Evolutionary conservation across 352 stramenopile genomes (phyloP).

Genomic region (Halophytophthora batemanensis): DNA sequence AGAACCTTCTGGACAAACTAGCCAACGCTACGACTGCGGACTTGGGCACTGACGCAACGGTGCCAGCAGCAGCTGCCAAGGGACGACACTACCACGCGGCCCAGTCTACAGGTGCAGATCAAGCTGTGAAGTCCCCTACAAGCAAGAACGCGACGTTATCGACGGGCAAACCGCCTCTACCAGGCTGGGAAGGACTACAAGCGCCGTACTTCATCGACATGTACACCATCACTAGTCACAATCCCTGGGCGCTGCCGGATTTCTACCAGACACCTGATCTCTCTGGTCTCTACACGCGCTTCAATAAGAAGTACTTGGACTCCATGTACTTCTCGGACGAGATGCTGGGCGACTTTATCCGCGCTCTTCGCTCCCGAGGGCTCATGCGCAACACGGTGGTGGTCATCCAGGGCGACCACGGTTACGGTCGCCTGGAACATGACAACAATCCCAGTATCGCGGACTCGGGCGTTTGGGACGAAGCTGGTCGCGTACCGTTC

Average conservation of each 20-base stretch:
- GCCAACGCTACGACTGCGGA: no score
- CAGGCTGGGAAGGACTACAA: conserved; percentile 55
- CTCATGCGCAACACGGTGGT: conserved; percentile 77
- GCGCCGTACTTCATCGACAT: conserved; percentile 77
- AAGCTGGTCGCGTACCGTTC: conserved; percentile 60
- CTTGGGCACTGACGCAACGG: not conserved
- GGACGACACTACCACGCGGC: conserved; percentile 22
- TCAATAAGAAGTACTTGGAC: conserved; percentile 72
- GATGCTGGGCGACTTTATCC: conserved; percentile 61
- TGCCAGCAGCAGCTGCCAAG: conserved; percentile 17
- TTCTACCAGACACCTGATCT: conserved; percentile 50
- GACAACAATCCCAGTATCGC: conserved; percentile 64
- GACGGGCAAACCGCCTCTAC: conserved; percentile 18
- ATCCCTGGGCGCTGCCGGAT: conserved; percentile 49
- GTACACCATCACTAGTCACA: conserved; percentile 77
- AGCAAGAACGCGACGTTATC: conserved; percentile 7
- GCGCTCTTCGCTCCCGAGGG: conserved; percentile 38
- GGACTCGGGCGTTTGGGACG: conserved; percentile 64
- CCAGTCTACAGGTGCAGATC: not conserved
- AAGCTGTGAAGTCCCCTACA: conserved; percentile 1
- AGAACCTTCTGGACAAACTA: conserved; percentile 5
- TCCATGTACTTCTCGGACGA: conserved; percentile 69
- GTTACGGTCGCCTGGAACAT: conserved; percentile 64
- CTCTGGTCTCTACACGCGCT: conserved; percentile 49
- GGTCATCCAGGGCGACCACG: conserved; percentile 66